phyloP scores from a whole-genome alignment of 2,329 filamentous ascomycete species.

The Calonectria pteridis region DNA sequence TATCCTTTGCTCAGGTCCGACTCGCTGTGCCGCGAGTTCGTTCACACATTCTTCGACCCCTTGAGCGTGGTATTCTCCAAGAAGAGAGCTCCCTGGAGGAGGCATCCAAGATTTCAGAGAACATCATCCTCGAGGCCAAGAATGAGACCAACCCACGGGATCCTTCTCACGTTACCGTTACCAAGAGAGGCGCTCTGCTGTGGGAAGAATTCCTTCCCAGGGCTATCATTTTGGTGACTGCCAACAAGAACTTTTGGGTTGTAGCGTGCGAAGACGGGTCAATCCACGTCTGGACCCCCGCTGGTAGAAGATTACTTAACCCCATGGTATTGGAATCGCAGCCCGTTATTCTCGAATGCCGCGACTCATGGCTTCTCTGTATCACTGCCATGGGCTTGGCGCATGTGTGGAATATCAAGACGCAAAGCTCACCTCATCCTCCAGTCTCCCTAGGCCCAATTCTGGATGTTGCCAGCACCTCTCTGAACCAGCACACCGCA shows the following conservation, averaged over 20 bases:
- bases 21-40: conserved; percentile 90
- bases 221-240: conserved; percentile 89
- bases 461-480: conserved; percentile 86
- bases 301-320: conserved; percentile 86
- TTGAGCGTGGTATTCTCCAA: conserved; percentile 75
- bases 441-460: conserved; percentile 91
- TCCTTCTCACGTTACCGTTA: conserved; percentile 85
- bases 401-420: conserved; percentile 93
- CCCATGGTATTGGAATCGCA: conserved; percentile 91
- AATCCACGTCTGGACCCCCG: conserved; percentile 91
- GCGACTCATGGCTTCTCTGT: conserved; percentile 89
- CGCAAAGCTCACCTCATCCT: conserved; percentile 85
- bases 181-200: conserved; percentile 81
- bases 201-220: conserved; percentile 96
- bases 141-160: conserved; percentile 85
- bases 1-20: conserved; percentile 85
- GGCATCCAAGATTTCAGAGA: conserved; percentile 73
- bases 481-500: conserved; percentile 79
- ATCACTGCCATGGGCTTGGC: conserved; percentile 90
- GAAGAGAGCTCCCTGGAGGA: conserved; percentile 68
- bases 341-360: conserved; percentile 91
- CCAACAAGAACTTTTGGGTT: conserved; percentile 91
- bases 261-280: conserved; percentile 94
- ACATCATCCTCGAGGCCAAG: conserved; percentile 86
- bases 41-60: conserved; percentile 82